Base-by-base conservation (phyloP, 495 filamentous ascomycete genomes). In the Podospora conica region DNA sequence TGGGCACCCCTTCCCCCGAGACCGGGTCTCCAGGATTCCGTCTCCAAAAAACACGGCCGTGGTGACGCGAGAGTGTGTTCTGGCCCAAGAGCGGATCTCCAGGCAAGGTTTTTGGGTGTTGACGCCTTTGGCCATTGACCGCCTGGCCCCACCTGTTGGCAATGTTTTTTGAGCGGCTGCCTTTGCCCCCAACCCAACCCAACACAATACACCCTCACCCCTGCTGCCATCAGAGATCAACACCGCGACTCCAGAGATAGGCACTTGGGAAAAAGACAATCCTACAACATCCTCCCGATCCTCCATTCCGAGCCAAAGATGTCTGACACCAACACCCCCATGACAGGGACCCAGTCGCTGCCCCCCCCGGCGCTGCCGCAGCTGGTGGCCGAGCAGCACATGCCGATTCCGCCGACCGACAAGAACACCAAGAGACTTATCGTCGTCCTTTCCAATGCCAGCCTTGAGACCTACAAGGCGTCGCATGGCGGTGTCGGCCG, bases 361-460 rank as follows among this genome's bases (percentile, higher is more conserved):
- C 95, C 95, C 57, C 93, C 95, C 62, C 93, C 93, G 31, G 86
- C 88, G 69, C 86, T 98, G 53, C 95, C 95, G 2, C 89, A 93
- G 70, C 86, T 98, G 55, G 90, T 93, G 58, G 95, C 95, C 29
- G 94, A 97, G 74, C 95, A 98, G 73, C 89, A 96, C 70, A 81
- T 88, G 27, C 87, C 95, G 12, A 96, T 98, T 73, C 78, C 92
- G 15, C 78, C 88, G 31, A 88, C 85, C 65, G 95, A 98, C 74
- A 96, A 96, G 78, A 88, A 93, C 76, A 89, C 91, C 20, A 87
- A 94, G 78, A 84, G 95, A 24, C 80, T 98, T 69, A 96, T 98
- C 69, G 95, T 98, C 56, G 92, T 98, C 55, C 88, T 98, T 22
- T 96, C 92, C 60, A 96, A 97, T 84, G 95, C 95, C 59, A 98